A percentile compares a stretch with the other conserved stretches of the same genome.
These are phyloP conservation scores for Lunularia cruciata DNA, from an alignment of 225 moss, liverwort and hornwort genomes.

Conservation along the genomic window DNA sequence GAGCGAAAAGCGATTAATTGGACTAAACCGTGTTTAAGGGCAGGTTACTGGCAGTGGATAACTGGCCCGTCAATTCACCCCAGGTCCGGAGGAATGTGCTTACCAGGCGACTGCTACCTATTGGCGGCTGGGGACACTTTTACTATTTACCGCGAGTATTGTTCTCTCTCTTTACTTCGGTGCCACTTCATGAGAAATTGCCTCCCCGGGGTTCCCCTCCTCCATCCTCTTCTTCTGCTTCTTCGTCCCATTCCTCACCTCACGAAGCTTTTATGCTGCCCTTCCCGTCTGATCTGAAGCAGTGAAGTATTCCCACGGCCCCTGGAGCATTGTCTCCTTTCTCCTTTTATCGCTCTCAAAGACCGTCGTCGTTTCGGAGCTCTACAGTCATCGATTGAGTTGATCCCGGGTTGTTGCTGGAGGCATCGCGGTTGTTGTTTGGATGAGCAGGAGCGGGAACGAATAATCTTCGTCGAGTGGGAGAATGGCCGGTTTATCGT, in stretches of 20 bases:
- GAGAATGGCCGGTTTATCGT: constrained; percentile 9
- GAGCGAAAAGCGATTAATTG: too few relatives aligned
- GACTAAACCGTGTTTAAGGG: too few relatives aligned
- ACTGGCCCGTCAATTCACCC: too few relatives aligned
- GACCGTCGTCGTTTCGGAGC: not conserved
- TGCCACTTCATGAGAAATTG: not conserved
- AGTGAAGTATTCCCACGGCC: not conserved
- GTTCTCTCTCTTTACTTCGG: not conserved
- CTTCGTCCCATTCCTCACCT: not conserved
- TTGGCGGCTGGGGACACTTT: not conserved
- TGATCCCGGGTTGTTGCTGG: not conserved
- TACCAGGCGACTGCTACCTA: too few relatives aligned
- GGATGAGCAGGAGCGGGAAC: constrained; percentile 1
- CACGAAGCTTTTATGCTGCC: too few relatives aligned
- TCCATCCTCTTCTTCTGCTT: not conserved
- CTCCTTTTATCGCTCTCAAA: not conserved
- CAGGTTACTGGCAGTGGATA: too few relatives aligned
- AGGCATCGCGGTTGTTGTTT: not conserved
- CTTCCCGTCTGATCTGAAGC: not conserved
- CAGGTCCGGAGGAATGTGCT: too few relatives aligned
- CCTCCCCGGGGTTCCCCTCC: not conserved
- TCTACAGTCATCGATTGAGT: not conserved
- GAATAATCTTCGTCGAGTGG: not conserved
- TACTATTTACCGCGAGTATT: not conserved
- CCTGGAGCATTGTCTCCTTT: not conserved